Base-by-base conservation (phyloP, 202 grass and related monocot genomes). In the Saccharum hybrid region DNA sequence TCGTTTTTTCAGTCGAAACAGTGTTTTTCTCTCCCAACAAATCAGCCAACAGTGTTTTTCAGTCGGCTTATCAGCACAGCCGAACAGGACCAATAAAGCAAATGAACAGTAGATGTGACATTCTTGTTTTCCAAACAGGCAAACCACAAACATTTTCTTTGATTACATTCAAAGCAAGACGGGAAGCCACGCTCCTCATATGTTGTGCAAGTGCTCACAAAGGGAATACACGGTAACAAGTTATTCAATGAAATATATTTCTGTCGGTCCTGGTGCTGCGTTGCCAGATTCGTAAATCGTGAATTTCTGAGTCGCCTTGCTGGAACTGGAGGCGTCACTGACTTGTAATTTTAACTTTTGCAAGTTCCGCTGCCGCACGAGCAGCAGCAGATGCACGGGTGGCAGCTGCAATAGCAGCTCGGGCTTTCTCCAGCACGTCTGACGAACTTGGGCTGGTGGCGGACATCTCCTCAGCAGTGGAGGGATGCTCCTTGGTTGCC, bases 351-450 rank as follows among this genome's bases (percentile, higher is more conserved):
- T 92, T 94, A 71, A 86, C 75, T 51, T 90, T 98, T 10, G 88
- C 91, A 84, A 99, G 93, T 28, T 90, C 93, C 4, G 88, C 93
- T 6, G 96, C 92, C 10, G 91, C 86, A 28, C 89, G 91, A 33
- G 96, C 96, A 4, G 96, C 78, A 15, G 87, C 91, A 34, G 89
- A 96, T 49, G 96, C 96, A 21, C 84, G 90, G 69, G 81, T 92
- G 18, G 93, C 96, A 4, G 88, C 79, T 57, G 88, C 88, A 59
- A 98, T 96, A 56, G 93, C 92, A 67, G 83, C 81, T 78, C 86
- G 83, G 73, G 96, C 96, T 48, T 87, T 96, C 75, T 94, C 86
- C 6, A 98, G 81, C 1, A 85, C 91, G 14, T 93, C 96, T 6
- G 91, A 94, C 0, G 85, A 70, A 69, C 84, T 91, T 84, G 66